Conservation (phyloP, 208 protist species). For the Trypanosoma platydactyli region DNA sequence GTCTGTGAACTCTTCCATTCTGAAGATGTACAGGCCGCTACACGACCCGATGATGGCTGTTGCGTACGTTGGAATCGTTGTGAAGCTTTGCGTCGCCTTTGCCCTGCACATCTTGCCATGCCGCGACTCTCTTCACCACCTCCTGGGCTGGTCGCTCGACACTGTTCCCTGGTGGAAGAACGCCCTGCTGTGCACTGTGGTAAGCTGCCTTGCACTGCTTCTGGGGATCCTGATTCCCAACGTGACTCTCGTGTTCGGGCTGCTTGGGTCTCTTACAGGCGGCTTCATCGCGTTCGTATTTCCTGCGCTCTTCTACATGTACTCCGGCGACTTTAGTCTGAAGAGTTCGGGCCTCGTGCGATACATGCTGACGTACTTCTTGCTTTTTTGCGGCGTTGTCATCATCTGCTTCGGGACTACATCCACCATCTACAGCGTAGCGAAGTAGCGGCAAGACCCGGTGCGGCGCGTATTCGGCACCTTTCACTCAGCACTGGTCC, state of each 20-base stretch:
- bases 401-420: conserved; percentile 56
- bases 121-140: conserved; percentile 26
- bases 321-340: conserved; percentile 44
- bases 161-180: conserved; percentile 55
- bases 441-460: too few relatives aligned
- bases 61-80: conserved; percentile 31
- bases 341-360: conserved; percentile 38
- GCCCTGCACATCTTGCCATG: conserved; percentile 24
- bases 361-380: conserved; percentile 47
- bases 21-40: conserved; percentile 29
- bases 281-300: conserved; percentile 77
- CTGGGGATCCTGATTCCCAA: conserved; percentile 70
- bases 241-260: conserved; percentile 75
- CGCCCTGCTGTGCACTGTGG: conserved; percentile 31
- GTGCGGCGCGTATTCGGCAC: too few relatives aligned
- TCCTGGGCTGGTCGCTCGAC: conserved; percentile 48
- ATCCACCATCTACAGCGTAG: conserved; percentile 47
- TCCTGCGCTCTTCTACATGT: conserved; percentile 66
- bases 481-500: too few relatives aligned
- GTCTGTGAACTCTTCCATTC: conserved; percentile 29
- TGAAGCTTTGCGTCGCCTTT: conserved; percentile 37
- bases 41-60: conserved; percentile 20
- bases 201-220: conserved; percentile 36
- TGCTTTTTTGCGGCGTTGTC: conserved; percentile 48
- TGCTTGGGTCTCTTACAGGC: conserved; percentile 46